Evolutionary conservation across 2,329 filamentous ascomycete species (phyloP).

Genomic region (Aspergillus carbonarius): DNA sequence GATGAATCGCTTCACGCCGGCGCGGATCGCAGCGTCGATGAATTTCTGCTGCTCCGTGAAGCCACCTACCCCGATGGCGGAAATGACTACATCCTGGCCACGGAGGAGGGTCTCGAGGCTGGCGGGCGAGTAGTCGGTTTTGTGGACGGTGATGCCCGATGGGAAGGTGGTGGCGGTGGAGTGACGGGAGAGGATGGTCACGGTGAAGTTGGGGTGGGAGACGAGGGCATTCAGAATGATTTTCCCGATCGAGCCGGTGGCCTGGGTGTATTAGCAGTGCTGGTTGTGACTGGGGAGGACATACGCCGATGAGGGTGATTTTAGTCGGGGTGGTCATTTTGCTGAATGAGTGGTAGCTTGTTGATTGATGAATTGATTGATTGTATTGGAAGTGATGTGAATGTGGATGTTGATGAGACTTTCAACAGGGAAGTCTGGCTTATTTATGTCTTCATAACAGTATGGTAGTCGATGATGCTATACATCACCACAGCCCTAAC

Average conservation of each 20-base stretch:
- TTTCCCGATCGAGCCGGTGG: conserved; percentile 24
- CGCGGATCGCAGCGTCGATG: conserved; percentile 32
- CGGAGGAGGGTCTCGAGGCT: conserved; percentile 25
- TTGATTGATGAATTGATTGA: neutral
- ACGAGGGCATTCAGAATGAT: conserved; percentile 22
- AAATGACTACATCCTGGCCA: conserved; percentile 34
- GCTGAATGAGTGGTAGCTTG: neutral
- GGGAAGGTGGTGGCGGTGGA: conserved; percentile 21
- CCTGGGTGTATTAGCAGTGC: conserved; percentile 14
- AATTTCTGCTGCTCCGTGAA: conserved; percentile 31
- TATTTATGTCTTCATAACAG: neutral
- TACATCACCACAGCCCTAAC: neutral
- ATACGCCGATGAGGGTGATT: conserved; percentile 21
- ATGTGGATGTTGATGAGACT: neutral
- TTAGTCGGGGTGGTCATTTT: conserved; percentile 15
- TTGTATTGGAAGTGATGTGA: neutral
- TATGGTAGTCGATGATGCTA: neutral
- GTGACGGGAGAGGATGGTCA: conserved; percentile 28
- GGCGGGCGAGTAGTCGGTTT: conserved; percentile 25
- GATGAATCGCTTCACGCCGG: conserved; percentile 35
- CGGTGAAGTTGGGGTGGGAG: conserved; percentile 14
- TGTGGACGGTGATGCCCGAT: conserved; percentile 18
- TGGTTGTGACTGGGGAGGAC: neutral
- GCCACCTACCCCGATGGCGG: conserved; percentile 23
- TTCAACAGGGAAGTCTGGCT: too few relatives aligned